A percentile compares a stretch with the other conserved stretches of the same genome.
Conservation (phyloP, 2,329 filamentous ascomycete genomes). For the Rosellinia necatrix region DNA sequence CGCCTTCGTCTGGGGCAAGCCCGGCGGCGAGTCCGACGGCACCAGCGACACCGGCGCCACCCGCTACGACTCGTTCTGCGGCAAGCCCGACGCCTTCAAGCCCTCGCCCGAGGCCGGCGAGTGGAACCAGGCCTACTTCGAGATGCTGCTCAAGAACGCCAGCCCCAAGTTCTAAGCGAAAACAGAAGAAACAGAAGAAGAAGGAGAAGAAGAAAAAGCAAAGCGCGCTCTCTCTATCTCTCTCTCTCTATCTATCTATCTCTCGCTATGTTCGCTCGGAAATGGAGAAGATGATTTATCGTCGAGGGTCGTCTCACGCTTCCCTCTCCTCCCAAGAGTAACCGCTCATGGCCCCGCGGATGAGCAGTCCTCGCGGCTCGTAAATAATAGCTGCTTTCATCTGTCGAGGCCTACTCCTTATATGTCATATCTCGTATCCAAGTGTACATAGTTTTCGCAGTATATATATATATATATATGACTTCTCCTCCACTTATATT, state of each 20-base stretch:
- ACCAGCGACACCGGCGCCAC: conserved; percentile 47
- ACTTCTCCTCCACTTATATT: conserved; percentile 9
- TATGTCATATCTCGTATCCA: conserved; percentile 28
- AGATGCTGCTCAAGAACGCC: conserved; percentile 60
- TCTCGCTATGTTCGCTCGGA: conserved; percentile 7
- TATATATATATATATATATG: conserved; percentile 29
- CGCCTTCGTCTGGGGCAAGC: conserved; percentile 68
- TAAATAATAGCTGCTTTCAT: not conserved
- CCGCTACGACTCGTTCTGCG: conserved; percentile 61
- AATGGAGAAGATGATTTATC: conserved; percentile 3
- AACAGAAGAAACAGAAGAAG: too few species aligned
- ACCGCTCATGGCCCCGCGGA: not conserved
- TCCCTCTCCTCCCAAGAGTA: not conserved
- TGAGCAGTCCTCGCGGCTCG: not conserved
- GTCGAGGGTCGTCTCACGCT: conserved; percentile 1
- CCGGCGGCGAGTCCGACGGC: conserved; percentile 56
- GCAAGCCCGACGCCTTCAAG: conserved; percentile 58
- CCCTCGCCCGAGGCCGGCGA: conserved; percentile 73
- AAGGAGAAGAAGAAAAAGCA: too few species aligned
- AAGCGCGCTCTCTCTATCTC: not conserved
- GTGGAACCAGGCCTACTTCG: conserved; percentile 70
- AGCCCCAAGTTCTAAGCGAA: conserved; percentile 51
- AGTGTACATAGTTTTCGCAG: conserved; percentile 38
- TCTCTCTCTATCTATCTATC: conserved; percentile 6
- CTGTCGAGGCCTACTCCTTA: conserved; percentile 1